Base-by-base conservation (phyloP, 345 rosid species). In the Eucalyptus dawsonii region DNA sequence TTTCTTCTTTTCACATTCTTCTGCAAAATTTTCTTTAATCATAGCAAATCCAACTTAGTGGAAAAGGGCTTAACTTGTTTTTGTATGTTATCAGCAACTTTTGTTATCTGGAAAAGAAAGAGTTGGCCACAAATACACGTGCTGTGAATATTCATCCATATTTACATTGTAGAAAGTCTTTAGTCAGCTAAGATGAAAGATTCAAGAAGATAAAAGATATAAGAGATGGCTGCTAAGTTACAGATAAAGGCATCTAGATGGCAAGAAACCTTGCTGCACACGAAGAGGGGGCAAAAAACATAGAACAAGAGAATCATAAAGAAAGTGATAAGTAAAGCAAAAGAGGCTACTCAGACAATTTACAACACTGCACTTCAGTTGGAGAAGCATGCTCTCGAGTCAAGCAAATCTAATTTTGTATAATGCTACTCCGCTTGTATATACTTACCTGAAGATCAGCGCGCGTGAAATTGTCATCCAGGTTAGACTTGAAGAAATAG, bases 401-500 rank as follows among this genome's bases (percentile, higher is more conserved):
- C 14, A 40, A 76, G 47, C 85, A 40, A 76, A 40, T 76, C 85
- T 40, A 21, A 40, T 76, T 76, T 40, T 80, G 67, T 17, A 16
- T 51, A 19, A 53, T 29, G 42, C 80, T 88, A 34, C 87, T 56
- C 76, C 54, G 47, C 89, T 86, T 89, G 96, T 51, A 87, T 51
- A 87, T 67, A 44, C 91, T 88, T 89, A 98, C 99, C 97, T 95
- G 93, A 89, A 98, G 93, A 87, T 97, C 96, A 14, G 97, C 97
- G 53, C 80, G 89, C 69, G 95, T 91, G 91, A 94, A 96, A 91
- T 98, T 92, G 80, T 93, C 96, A 51, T 96, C 92, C 91, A 98
- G 90, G 89, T 93, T 94, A 90, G 98, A 94, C 90, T 94, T 95
- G 89, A 98, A 96, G 90, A 96, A 96, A 93, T 96, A 98, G 93